These are phyloP conservation scores for Boletus reticulatus DNA, from an alignment of 768 basidiomycete genomes.

Conservation along the genomic window DNA sequence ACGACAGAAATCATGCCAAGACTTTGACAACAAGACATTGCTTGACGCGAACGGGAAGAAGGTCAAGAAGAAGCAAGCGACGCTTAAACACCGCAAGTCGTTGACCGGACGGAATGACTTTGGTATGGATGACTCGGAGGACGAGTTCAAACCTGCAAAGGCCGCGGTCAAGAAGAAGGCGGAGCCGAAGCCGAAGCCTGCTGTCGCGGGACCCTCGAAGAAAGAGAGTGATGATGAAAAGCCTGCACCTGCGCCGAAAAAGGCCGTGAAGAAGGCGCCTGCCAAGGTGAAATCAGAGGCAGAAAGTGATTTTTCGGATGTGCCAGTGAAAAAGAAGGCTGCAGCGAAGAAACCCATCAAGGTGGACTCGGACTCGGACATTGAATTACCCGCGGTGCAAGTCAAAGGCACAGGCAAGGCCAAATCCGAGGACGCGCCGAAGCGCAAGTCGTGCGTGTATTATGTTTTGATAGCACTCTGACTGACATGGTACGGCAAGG, in stretches of 20 bases:
- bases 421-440: conserved; percentile 37
- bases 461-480: neutral
- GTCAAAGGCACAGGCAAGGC: conserved; percentile 47
- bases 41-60: conserved; percentile 51
- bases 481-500: conserved; percentile 24
- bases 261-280: conserved; percentile 32
- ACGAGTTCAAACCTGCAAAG: conserved; percentile 56
- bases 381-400: conserved; percentile 22
- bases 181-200: conserved; percentile 24
- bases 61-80: conserved; percentile 56
- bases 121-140: conserved; percentile 43
- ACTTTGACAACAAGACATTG: conserved; percentile 43
- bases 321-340: conserved; percentile 21
- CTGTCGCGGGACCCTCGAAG: conserved; percentile 42
- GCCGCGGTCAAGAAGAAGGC: conserved; percentile 41
- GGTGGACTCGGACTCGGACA: conserved; percentile 40
- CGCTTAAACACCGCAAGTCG: conserved; percentile 54
- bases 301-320: conserved; percentile 35
- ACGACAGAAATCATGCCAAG: conserved; percentile 38
- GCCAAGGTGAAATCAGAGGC: conserved; percentile 39
- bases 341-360: conserved; percentile 22
- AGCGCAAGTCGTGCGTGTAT: conserved; percentile 65
- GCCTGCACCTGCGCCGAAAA: conserved; percentile 27
- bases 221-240: conserved; percentile 43
- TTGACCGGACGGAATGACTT: conserved; percentile 39